Conservation (phyloP, 2,329 filamentous ascomycete species). For the Tolypocladium ovalisporum region DNA sequence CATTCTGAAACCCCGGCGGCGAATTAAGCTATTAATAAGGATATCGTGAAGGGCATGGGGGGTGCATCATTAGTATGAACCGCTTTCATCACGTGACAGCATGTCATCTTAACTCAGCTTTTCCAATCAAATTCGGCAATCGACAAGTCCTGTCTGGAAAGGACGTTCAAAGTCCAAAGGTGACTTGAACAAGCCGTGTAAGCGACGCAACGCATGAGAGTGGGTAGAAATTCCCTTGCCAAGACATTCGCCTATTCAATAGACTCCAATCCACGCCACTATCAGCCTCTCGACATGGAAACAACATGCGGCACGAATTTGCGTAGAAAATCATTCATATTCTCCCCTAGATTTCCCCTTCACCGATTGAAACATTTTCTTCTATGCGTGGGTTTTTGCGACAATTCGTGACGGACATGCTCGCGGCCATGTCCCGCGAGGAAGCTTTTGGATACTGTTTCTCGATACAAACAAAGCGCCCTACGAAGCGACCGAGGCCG, state of each 20-base stretch:
- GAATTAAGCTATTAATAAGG: not conserved
- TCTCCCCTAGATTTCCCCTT: not conserved
- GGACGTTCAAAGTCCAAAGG: not conserved
- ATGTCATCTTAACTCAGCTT: not conserved
- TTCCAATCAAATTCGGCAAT: not conserved
- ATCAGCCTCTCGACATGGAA: not conserved
- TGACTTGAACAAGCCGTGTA: not conserved
- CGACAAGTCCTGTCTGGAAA: not conserved
- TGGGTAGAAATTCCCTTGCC: not conserved
- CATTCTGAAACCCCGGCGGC: not conserved
- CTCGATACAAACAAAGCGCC: not conserved
- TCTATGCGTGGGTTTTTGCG: slow-evolving; percentile 1
- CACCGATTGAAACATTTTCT: not conserved
- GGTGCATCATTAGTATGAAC: not conserved
- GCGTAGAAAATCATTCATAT: not conserved
- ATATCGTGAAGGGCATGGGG: not conserved
- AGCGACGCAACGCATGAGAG: not conserved
- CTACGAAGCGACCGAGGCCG: not conserved
- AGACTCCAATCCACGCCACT: not conserved
- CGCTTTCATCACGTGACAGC: not conserved
- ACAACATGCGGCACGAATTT: not conserved
- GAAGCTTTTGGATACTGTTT: slow-evolving; percentile 1
- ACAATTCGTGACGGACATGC: slow-evolving; percentile 6
- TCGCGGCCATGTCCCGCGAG: slow-evolving; percentile 1
- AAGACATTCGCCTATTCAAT: not conserved